Evolutionary conservation across 2,329 filamentous ascomycete species (phyloP).

Genomic region (Claviceps paspali): DNA sequence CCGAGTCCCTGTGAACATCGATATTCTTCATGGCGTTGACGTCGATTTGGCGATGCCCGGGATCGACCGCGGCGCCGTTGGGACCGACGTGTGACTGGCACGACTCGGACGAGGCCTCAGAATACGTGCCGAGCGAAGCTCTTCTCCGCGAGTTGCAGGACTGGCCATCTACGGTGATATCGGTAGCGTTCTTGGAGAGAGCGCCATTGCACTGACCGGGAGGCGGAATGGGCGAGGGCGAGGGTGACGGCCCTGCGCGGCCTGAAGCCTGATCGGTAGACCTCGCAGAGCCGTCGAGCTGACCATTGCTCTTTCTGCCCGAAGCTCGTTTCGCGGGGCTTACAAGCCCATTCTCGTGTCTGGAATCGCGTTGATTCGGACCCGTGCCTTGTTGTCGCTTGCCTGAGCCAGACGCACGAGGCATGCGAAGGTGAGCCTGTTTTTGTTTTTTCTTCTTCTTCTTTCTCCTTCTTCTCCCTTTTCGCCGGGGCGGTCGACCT

Average conservation of each 20-base stretch:
- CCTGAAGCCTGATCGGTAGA: conserved; percentile 17
- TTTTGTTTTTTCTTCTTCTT: neutral
- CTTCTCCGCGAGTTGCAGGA: conserved; percentile 28
- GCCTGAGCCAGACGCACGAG: conserved; percentile 41
- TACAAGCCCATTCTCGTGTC: conserved; percentile 80
- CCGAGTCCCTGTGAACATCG: conserved; percentile 54
- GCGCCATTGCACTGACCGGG: conserved; percentile 19
- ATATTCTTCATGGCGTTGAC: conserved; percentile 54
- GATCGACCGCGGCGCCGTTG: conserved; percentile 24
- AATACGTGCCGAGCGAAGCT: conserved; percentile 35
- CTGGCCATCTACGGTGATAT: conserved; percentile 20
- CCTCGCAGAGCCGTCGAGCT: conserved; percentile 25
- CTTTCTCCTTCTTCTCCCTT: no score
- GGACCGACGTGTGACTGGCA: conserved; percentile 23
- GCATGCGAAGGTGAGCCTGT: conserved; percentile 31
- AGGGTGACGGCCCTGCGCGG: conserved; percentile 16
- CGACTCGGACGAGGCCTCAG: conserved; percentile 41
- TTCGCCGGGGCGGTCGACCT: neutral
- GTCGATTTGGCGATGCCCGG: conserved; percentile 50
- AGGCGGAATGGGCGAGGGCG: conserved; percentile 7
- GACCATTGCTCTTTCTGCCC: conserved; percentile 30
- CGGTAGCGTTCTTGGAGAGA: conserved; percentile 15
- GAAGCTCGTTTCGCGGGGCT: conserved; percentile 30
- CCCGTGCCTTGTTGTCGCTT: conserved; percentile 48
- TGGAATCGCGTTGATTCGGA: conserved; percentile 51